A percentile compares a stretch with the other conserved stretches of the same genome.
phyloP scores from a whole-genome alignment of 2,329 filamentous ascomycete species.

The Phyllosticta ampelicida region DNA sequence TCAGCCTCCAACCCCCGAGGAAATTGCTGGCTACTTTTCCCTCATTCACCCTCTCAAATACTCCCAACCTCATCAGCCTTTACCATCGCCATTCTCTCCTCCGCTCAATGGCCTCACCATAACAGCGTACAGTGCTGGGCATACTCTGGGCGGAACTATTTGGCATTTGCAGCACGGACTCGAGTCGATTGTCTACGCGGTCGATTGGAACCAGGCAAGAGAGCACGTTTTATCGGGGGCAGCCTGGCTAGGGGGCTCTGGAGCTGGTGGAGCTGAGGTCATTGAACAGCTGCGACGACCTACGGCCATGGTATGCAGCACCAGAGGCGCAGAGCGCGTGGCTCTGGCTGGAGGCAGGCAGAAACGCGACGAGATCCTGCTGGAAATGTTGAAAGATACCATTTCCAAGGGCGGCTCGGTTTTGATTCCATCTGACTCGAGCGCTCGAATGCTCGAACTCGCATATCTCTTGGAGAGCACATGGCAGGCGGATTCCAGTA shows the following conservation, averaged over 20 bases:
- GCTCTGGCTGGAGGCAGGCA: conserved; percentile 61
- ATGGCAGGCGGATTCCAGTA: conserved; percentile 50
- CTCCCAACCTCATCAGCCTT: conserved; percentile 86
- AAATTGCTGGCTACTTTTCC: conserved; percentile 87
- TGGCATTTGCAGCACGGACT: conserved; percentile 97
- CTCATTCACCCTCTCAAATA: conserved; percentile 90
- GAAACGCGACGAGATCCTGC: conserved; percentile 73
- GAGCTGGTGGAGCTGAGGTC: conserved; percentile 73
- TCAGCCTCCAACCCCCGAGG: conserved; percentile 66
- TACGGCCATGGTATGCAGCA: conserved; percentile 87
- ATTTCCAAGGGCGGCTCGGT: conserved; percentile 79
- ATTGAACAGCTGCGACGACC: conserved; percentile 89
- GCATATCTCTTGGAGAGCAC: conserved; percentile 87
- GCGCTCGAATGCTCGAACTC: conserved; percentile 84
- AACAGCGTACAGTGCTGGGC: conserved; percentile 92
- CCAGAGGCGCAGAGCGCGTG: conserved; percentile 62
- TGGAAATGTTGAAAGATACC: conserved; percentile 71
- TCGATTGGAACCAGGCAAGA: conserved; percentile 96
- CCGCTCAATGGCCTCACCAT: conserved; percentile 85
- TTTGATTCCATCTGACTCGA: conserved; percentile 87
- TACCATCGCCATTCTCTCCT: conserved; percentile 76
- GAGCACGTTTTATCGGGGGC: conserved; percentile 92
- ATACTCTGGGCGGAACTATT: conserved; percentile 92
- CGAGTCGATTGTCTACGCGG: conserved; percentile 93
- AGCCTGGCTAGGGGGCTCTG: conserved; percentile 79